phyloP scores from a whole-genome alignment of 495 filamentous ascomycete species.

The Penicillium chermesinum region DNA sequence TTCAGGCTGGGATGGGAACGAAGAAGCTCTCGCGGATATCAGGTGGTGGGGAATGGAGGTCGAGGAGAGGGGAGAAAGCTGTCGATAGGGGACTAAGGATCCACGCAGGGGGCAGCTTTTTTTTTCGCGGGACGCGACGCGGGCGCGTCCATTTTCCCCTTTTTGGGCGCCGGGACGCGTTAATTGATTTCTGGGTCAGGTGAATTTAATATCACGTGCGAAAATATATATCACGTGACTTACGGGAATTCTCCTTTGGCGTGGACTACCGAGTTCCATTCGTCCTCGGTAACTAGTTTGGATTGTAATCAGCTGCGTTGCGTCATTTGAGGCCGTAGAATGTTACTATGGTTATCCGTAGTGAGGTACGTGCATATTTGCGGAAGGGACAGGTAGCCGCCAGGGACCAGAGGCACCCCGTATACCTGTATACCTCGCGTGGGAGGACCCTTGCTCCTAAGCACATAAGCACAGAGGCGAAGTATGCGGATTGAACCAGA shows the following conservation, averaged over 20 bases:
- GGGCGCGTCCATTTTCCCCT: constrained; percentile 28
- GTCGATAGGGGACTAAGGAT: background rate
- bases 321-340: no score
- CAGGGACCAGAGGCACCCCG: no score
- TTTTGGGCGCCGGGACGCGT: constrained; percentile 23
- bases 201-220: background rate
- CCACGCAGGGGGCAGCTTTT: constrained; percentile 13
- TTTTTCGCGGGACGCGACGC: constrained; percentile 31
- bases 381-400: no score
- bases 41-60: background rate
- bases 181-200: constrained; percentile 31
- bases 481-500: no score
- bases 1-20: constrained; percentile 14
- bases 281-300: no score
- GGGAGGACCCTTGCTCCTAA: no score
- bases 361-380: no score
- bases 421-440: no score
- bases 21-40: constrained; percentile 12
- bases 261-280: background rate
- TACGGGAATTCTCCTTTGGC: no score
- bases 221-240: no score
- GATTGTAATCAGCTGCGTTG: background rate
- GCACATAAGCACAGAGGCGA: no score
- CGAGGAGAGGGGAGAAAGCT: background rate
- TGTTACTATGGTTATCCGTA: no score